These are phyloP conservation scores for Fusarium nelsonii DNA, from an alignment of 2,329 filamentous ascomycete species.

Conservation along the genomic window DNA sequence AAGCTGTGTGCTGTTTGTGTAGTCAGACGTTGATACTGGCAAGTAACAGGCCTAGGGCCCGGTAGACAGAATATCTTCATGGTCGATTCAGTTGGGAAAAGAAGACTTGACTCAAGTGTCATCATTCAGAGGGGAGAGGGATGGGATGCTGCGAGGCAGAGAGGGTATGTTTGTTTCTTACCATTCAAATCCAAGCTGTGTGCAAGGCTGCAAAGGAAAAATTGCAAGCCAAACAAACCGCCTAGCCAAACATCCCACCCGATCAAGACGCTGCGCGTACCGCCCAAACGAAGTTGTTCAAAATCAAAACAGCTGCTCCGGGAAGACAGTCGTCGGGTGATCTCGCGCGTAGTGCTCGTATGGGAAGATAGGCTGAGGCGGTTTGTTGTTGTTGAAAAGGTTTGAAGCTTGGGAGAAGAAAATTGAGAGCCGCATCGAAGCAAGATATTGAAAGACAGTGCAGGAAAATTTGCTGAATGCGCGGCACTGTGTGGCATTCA, in stretches of 20 bases:
- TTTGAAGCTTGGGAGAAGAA: constrained; percentile 33
- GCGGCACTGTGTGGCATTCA: constrained; percentile 45
- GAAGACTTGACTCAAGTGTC: constrained; percentile 80
- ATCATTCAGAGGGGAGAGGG: constrained; percentile 67
- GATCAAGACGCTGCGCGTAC: constrained; percentile 1
- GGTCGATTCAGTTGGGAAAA: constrained; percentile 91
- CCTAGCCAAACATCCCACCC: constrained; percentile 9
- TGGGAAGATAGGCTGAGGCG: constrained; percentile 11
- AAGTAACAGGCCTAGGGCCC: constrained; percentile 85
- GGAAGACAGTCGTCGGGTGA: constrained; percentile 14
- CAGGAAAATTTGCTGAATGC: constrained; percentile 45
- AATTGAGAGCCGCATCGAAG: constrained; percentile 37
- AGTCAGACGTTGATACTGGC: constrained; percentile 90
- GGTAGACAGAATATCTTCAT: constrained; percentile 81
- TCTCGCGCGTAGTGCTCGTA: constrained; percentile 26
- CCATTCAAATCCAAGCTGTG: constrained; percentile 32
- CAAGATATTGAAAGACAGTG: constrained; percentile 54
- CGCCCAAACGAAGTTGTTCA: constrained; percentile 20
- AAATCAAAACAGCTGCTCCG: constrained; percentile 36
- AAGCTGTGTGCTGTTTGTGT: constrained; percentile 30
- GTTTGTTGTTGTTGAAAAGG: constrained; percentile 33
- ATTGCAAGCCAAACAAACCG: constrained; percentile 16
- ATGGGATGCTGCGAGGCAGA: constrained; percentile 33
- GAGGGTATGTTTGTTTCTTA: constrained; percentile 40
- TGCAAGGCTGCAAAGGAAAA: constrained; percentile 17